Conservation (phyloP, 352 stramenopile species). For the Phytophthora parvispora region DNA sequence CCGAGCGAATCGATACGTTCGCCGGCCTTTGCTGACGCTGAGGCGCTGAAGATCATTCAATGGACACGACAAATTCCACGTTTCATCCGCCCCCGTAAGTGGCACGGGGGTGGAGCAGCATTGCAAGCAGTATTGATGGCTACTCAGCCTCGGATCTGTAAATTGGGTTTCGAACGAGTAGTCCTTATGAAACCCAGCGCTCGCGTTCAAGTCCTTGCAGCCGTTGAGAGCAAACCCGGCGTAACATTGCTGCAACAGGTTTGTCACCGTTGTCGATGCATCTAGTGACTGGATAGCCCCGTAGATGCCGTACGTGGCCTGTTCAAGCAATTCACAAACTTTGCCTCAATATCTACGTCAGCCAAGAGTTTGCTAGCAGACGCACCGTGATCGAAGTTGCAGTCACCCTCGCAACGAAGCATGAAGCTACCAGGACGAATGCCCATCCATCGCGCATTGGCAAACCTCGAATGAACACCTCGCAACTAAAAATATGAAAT, state of each 20-base stretch:
- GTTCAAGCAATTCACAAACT: not conserved
- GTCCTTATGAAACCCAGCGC: slow-evolving; percentile 50
- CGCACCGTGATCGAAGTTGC: slow-evolving; percentile 18
- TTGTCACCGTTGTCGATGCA: slow-evolving; percentile 37
- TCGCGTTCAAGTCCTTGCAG: slow-evolving; percentile 64
- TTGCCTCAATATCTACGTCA: no score
- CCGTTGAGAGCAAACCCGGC: slow-evolving; percentile 69
- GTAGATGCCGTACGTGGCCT: slow-evolving; percentile 71
- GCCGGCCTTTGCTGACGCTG: slow-evolving; percentile 69
- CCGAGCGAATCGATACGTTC: slow-evolving; percentile 69
- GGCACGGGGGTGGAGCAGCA: slow-evolving; percentile 83
- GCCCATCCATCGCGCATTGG: slow-evolving; percentile 12
- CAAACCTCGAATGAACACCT: not conserved
- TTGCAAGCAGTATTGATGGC: slow-evolving; percentile 71
- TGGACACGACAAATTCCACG: slow-evolving; percentile 81
- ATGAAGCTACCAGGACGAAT: slow-evolving; percentile 11
- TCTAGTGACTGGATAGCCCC: slow-evolving; percentile 66
- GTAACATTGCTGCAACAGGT: slow-evolving; percentile 69
- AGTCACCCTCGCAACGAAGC: not conserved
- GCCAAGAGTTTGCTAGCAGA: no score
- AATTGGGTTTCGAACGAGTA: slow-evolving; percentile 72
- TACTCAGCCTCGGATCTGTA: slow-evolving; percentile 46
- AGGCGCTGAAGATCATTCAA: slow-evolving; percentile 73
- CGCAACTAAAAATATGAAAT: slow-evolving; percentile 35
- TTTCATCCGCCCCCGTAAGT: slow-evolving; percentile 64